phyloP scores from a whole-genome alignment of 148 eudicot genomes.

The Arctostaphylos glauca region DNA sequence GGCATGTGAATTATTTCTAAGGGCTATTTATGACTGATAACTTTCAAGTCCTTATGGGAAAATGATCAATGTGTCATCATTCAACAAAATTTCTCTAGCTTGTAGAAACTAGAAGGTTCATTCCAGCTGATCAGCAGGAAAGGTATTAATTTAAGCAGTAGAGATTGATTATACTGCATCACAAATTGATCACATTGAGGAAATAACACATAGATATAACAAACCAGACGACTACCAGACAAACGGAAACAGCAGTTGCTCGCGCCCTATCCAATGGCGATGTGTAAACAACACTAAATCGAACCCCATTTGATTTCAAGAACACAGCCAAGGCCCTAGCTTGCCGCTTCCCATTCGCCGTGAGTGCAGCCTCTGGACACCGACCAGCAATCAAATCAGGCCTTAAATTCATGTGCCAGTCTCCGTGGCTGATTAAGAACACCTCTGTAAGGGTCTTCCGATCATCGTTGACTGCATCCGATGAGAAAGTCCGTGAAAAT shows the following conservation, averaged over 20 bases:
- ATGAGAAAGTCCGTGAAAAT: conserved; percentile 46
- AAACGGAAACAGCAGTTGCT: conserved; percentile 68
- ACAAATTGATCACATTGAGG: not conserved
- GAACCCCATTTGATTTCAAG: conserved; percentile 75
- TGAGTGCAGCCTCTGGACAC: conserved; percentile 60
- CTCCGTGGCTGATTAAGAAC: conserved; percentile 75
- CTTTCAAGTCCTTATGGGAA: not conserved
- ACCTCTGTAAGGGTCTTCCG: conserved; percentile 52
- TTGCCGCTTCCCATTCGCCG: conserved; percentile 76
- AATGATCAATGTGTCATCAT: not conserved
- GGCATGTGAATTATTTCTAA: not conserved
- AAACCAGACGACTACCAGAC: conserved; percentile 51
- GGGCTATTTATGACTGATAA: not conserved
- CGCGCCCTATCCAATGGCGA: conserved; percentile 97
- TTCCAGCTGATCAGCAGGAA: not conserved
- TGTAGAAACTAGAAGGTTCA: conserved; percentile 3
- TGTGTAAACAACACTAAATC: conserved; percentile 75
- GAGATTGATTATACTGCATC: not conserved
- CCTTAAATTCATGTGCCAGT: conserved; percentile 76
- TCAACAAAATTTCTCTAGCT: not conserved
- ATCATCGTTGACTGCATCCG: conserved; percentile 41
- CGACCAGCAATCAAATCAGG: conserved; percentile 82
- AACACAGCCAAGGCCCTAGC: conserved; percentile 91
- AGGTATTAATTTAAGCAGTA: not conserved
- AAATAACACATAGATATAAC: not conserved